Evolutionary conservation across 345 rosid genomes (phyloP).

Genomic region (rapeseed (Brassica napus)): Da-Ae NC_063445.1:20427001-20427500

Average conservation of each 20-base stretch:
- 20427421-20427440: conserved; percentile 41
- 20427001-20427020: too few relatives aligned
- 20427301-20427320: conserved; percentile 35
- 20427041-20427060: neutral
- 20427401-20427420: conserved; percentile 49
- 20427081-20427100: neutral
- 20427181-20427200: neutral
- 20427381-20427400: conserved; percentile 63
- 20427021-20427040: neutral
- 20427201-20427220: neutral
- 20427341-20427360: conserved; percentile 35
- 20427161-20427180: neutral
- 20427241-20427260: conserved; percentile 37
- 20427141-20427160: neutral
- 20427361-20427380: conserved; percentile 39
- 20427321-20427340: conserved; percentile 5
- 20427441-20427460: conserved; percentile 57
- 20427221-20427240: conserved; percentile 38
- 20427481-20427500: conserved; percentile 48
- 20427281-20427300: conserved; percentile 35
- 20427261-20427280: conserved; percentile 46
- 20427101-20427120: neutral
- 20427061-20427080: neutral
- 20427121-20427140: too few relatives aligned
- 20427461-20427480: conserved; percentile 65